Conservation (phyloP, 2,329 filamentous ascomycete genomes). For the Claviceps sp. region DNA sequence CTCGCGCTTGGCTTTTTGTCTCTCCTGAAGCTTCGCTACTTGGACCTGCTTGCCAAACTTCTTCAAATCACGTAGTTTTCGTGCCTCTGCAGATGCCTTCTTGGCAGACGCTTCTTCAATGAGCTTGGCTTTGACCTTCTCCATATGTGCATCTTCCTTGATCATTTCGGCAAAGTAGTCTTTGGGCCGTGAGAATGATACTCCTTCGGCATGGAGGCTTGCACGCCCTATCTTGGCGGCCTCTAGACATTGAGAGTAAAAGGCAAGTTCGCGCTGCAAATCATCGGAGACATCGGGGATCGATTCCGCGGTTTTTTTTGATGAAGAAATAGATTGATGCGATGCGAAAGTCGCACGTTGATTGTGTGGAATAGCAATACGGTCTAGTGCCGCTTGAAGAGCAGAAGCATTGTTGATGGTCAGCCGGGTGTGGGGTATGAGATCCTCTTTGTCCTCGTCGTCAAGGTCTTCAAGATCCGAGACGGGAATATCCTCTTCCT, state of each 20-base stretch:
- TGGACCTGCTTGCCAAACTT: constrained; percentile 99
- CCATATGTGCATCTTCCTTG: constrained; percentile 97
- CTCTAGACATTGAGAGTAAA: constrained; percentile 79
- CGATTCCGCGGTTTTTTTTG: constrained; percentile 46
- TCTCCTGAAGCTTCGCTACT: constrained; percentile 88
- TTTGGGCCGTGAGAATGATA: constrained; percentile 74
- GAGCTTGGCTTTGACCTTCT: constrained; percentile 85
- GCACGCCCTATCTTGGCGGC: constrained; percentile 61
- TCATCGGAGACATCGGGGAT: constrained; percentile 85
- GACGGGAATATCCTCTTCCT: constrained; percentile 78
- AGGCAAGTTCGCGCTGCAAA: constrained; percentile 78
- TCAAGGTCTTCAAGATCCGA: constrained; percentile 71
- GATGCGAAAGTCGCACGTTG: constrained; percentile 64
- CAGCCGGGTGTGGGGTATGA: constrained; percentile 80
- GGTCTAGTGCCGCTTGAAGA: constrained; percentile 65
- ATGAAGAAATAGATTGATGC: constrained; percentile 64
- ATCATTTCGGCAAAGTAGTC: constrained; percentile 99
- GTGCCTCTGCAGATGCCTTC: constrained; percentile 83
- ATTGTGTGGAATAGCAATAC: constrained; percentile 55
- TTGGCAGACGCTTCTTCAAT: constrained; percentile 84
- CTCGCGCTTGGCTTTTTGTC: constrained; percentile 81
- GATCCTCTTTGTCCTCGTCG: constrained; percentile 72
- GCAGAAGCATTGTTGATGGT: constrained; percentile 96
- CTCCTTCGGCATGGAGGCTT: constrained; percentile 67
- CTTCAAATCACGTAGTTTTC: constrained; percentile 87